These are phyloP conservation scores for Dendrocalamus sinicus DNA, from an alignment of 176 grass and related monocot genomes.

Conservation along the genomic window DNA sequence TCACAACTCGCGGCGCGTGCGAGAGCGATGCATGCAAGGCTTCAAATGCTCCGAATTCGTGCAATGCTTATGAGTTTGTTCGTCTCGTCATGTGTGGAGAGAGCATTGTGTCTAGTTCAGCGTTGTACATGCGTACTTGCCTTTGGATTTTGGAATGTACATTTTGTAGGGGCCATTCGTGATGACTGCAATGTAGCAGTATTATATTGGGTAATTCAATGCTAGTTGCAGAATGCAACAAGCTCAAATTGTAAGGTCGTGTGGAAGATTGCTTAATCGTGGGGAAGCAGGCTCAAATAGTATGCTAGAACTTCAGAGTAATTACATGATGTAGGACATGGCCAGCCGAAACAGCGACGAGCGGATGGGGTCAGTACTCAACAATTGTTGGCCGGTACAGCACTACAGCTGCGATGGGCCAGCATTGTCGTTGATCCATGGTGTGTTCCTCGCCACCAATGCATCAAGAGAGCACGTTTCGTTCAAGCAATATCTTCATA, in stretches of 20 bases:
- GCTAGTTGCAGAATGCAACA: constrained; percentile 6
- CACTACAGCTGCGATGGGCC: no score
- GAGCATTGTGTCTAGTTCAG: neutral
- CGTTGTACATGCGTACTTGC: neutral
- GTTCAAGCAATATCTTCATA: no score
- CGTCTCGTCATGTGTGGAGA: neutral
- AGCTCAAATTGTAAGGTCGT: neutral
- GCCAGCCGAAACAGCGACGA: neutral
- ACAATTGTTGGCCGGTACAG: neutral
- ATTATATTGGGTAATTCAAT: neutral
- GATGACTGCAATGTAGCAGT: neutral
- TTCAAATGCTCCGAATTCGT: neutral
- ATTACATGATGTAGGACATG: neutral
- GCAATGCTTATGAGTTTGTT: neutral
- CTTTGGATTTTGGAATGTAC: neutral
- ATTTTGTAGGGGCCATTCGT: constrained; percentile 4
- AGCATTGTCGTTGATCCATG: neutral
- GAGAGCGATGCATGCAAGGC: neutral
- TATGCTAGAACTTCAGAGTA: neutral
- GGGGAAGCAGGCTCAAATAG: neutral
- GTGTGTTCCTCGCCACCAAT: neutral
- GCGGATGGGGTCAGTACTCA: neutral
- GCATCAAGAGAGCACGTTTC: neutral
- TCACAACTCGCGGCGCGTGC: neutral
- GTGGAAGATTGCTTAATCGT: neutral